phyloP scores from a whole-genome alignment of 768 basidiomycete species.

The Pleurotus citrinopileatus region DNA sequence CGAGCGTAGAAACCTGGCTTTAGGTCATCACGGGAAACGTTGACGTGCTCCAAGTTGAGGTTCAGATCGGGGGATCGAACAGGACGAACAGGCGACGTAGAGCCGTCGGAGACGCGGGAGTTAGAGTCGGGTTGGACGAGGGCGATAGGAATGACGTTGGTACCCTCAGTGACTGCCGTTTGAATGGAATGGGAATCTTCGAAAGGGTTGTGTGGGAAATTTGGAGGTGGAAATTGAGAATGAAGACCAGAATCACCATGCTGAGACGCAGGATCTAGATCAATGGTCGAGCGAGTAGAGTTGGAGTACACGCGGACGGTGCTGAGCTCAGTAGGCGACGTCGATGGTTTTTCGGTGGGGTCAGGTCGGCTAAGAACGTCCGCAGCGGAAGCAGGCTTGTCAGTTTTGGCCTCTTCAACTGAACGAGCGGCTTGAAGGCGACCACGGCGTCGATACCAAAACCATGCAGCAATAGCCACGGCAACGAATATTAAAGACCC shows the following conservation, averaged over 20 bases:
- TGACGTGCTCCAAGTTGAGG: conserved; percentile 61
- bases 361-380: conserved; percentile 82
- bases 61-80: conserved; percentile 57
- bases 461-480: conserved; percentile 45
- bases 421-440: background rate
- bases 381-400: conserved; percentile 71
- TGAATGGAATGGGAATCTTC: conserved; percentile 77
- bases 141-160: conserved; percentile 87
- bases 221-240: conserved; percentile 39
- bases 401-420: conserved; percentile 42
- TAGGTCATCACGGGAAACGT: conserved; percentile 54
- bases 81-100: conserved; percentile 49
- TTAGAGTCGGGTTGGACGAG: conserved; percentile 61
- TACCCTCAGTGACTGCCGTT: conserved; percentile 75
- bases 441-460: conserved; percentile 59
- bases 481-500: conserved; percentile 60
- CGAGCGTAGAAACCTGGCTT: conserved; percentile 33
- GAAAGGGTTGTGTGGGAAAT: conserved; percentile 62
- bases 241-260: conserved; percentile 26
- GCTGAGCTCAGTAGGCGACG: conserved; percentile 31
- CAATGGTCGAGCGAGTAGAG: conserved; percentile 49
- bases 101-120: conserved; percentile 29
- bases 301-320: conserved; percentile 48
- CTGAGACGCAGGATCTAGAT: conserved; percentile 55
- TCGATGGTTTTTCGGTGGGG: conserved; percentile 61